phyloP scores from a whole-genome alignment of 129 eudicot genomes.

The Escallonia herrerae region DNA sequence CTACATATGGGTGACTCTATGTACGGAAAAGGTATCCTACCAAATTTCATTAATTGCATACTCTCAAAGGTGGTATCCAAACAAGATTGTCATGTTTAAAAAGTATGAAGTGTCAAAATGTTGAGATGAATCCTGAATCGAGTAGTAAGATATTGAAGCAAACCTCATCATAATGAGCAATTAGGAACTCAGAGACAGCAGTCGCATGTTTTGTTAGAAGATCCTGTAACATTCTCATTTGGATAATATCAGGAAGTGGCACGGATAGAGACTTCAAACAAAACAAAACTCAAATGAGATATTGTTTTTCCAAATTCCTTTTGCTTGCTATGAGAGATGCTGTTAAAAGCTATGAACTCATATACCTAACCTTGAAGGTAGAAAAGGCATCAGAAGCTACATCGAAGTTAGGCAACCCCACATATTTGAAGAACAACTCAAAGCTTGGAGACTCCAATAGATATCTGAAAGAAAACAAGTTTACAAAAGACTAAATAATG shows the following conservation, averaged over 20 bases:
- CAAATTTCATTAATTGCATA: too few relatives aligned
- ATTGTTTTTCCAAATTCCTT: not conserved
- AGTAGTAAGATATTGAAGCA: conserved; percentile 15
- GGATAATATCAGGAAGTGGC: conserved; percentile 18
- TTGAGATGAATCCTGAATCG: not conserved
- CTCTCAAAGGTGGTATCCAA: too few relatives aligned
- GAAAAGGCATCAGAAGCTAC: conserved; percentile 97
- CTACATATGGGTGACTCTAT: too few relatives aligned
- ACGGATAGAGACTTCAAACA: not conserved
- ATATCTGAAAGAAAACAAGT: conserved; percentile 49
- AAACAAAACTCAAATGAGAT: not conserved
- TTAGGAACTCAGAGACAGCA: conserved; percentile 72
- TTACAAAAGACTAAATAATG: not conserved
- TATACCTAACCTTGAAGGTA: conserved; percentile 77
- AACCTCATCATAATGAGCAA: conserved; percentile 78
- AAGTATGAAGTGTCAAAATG: not conserved
- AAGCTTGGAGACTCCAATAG: conserved; percentile 93
- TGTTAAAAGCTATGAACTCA: conserved; percentile 15
- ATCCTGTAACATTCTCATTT: conserved; percentile 47
- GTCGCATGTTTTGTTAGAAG: conserved; percentile 73
- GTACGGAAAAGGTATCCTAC: too few relatives aligned
- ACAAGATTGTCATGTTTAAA: too few relatives aligned
- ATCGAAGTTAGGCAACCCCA: conserved; percentile 90
- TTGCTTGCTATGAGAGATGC: not conserved
- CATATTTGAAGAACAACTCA: conserved; percentile 83